Evolutionary conservation across 257 asterid genomes (phyloP).

Genomic region (Penstemon davidsonii): DNA sequence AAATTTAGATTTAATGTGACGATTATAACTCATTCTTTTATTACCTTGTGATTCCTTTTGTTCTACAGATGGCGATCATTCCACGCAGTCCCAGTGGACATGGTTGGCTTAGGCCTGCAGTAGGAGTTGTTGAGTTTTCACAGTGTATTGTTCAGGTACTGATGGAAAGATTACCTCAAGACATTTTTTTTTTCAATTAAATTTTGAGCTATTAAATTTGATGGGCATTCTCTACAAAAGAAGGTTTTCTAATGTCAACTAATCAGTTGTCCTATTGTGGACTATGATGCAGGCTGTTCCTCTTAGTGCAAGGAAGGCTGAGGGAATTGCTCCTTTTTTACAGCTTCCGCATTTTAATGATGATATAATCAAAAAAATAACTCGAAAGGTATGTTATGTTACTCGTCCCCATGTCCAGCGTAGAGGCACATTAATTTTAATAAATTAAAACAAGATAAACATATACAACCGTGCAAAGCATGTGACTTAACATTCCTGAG

Average conservation of each 20-base stretch:
- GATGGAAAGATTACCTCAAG: slow-evolving; percentile 16
- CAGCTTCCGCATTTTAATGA: slow-evolving; percentile 93
- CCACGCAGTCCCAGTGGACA: slow-evolving; percentile 79
- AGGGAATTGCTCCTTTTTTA: slow-evolving; percentile 74
- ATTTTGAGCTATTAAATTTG: slow-evolving; percentile 6
- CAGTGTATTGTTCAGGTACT: slow-evolving; percentile 86
- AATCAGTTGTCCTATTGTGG: slow-evolving; percentile 18
- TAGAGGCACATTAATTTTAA: neutral
- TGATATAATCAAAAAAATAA: slow-evolving; percentile 58
- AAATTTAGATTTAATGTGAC: neutral
- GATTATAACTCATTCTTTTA: slow-evolving; percentile 14
- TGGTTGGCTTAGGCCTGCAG: slow-evolving; percentile 91
- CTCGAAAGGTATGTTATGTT: slow-evolving; percentile 57
- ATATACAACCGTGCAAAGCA: neutral
- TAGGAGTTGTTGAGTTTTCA: slow-evolving; percentile 83
- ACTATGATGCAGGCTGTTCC: slow-evolving; percentile 72
- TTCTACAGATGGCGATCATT: slow-evolving; percentile 72
- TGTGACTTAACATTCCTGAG: neutral
- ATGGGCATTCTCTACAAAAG: slow-evolving; percentile 2
- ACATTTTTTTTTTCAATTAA: neutral
- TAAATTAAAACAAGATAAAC: neutral
- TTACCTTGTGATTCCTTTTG: slow-evolving; percentile 17
- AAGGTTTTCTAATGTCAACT: slow-evolving; percentile 14
- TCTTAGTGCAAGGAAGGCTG: slow-evolving; percentile 83
- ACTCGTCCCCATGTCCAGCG: neutral